A percentile compares a stretch with the other conserved stretches of the same genome.
phyloP scores from a whole-genome alignment of 2,329 filamentous ascomycete genomes.

The Alternaria panax region DNA sequence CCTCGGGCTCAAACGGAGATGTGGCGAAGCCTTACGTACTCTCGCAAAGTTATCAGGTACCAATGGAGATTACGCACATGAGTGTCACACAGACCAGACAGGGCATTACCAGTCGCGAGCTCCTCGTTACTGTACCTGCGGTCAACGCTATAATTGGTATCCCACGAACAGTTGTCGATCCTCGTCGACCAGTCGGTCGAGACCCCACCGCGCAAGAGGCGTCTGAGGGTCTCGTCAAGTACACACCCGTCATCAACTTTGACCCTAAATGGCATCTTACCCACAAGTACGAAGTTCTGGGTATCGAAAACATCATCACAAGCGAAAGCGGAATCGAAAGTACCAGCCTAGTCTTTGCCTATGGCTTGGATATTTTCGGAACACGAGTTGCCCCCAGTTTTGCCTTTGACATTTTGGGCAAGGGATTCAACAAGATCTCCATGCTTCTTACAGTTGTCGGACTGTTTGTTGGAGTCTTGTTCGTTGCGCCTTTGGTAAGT shows the following conservation, averaged over 20 bases:
- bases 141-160: conserved; percentile 79
- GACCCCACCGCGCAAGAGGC: conserved; percentile 80
- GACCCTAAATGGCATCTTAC: conserved; percentile 82
- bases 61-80: conserved; percentile 78
- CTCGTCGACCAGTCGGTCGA: conserved; percentile 82
- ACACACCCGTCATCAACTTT: conserved; percentile 79
- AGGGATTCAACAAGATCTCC: conserved; percentile 90
- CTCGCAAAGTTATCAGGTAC: conserved; percentile 81
- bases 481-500: conserved; percentile 82
- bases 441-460: conserved; percentile 84
- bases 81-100: conserved; percentile 88
- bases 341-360: conserved; percentile 88
- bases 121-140: conserved; percentile 79
- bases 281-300: conserved; percentile 82
- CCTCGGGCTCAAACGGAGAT: conserved; percentile 64
- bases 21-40: conserved; percentile 75
- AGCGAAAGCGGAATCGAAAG: conserved; percentile 85
- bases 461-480: conserved; percentile 75
- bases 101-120: conserved; percentile 83
- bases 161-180: conserved; percentile 79
- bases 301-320: conserved; percentile 75
- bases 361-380: conserved; percentile 86
- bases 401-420: conserved; percentile 90
- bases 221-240: conserved; percentile 82
- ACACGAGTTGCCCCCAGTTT: conserved; percentile 86